Conservation (phyloP, 768 basidiomycete species). For the Albatrellus ellisii region DNA sequence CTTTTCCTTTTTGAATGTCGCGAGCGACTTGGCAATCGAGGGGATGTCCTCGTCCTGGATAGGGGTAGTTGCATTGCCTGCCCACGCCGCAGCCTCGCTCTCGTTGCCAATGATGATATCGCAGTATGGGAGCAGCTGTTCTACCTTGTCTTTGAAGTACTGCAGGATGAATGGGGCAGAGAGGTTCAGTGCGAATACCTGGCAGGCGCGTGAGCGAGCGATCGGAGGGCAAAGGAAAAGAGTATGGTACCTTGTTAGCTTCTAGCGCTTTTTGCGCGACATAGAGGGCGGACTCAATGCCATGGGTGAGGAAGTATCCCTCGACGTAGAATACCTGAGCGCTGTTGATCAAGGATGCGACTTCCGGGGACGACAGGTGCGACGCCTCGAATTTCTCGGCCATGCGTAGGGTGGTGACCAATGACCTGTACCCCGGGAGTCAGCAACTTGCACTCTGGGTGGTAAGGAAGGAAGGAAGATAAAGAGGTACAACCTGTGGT, state of each 20-base stretch:
- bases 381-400: conserved; percentile 83
- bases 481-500: conserved; percentile 48
- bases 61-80: conserved; percentile 53
- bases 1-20: conserved; percentile 66
- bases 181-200: conserved; percentile 88
- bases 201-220: conserved; percentile 2
- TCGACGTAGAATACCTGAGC: conserved; percentile 91
- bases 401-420: conserved; percentile 82
- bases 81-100: conserved; percentile 84
- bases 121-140: conserved; percentile 68
- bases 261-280: conserved; percentile 68
- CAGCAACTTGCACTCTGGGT: too few relatives aligned
- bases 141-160: conserved; percentile 78
- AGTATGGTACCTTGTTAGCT: conserved; percentile 49
- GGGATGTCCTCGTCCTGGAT: conserved; percentile 46
- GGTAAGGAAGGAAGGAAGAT: background rate
- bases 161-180: conserved; percentile 96
- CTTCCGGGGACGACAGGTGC: conserved; percentile 63
- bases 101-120: conserved; percentile 97
- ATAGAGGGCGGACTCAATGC: conserved; percentile 53
- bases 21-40: conserved; percentile 63
- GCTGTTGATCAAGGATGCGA: conserved; percentile 63
- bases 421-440: conserved; percentile 70
- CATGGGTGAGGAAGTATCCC: conserved; percentile 96
- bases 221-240: background rate